A percentile compares a stretch with the other conserved stretches of the same genome.
Evolutionary conservation across 1,284 basidiomycete genomes (phyloP).

Genomic region (Sparassis latifolia): DNA sequence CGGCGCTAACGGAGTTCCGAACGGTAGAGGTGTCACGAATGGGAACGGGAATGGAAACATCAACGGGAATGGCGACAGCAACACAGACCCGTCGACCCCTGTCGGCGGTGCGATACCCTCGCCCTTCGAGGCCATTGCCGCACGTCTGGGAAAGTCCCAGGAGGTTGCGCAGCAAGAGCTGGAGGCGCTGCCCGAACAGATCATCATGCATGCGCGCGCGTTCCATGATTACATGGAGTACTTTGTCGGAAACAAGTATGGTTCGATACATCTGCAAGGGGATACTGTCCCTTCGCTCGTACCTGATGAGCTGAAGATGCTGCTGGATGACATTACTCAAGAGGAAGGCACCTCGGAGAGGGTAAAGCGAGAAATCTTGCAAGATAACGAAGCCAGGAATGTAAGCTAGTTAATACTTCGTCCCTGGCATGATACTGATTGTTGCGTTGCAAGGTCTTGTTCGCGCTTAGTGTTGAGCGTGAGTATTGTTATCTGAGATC

Average conservation of each 20-base stretch:
- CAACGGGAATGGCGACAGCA: neutral
- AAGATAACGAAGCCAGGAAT: constrained; percentile 42
- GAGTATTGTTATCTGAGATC: constrained; percentile 17
- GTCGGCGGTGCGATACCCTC: neutral
- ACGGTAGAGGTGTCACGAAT: no score
- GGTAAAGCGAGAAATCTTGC: constrained; percentile 41
- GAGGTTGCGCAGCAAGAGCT: constrained; percentile 28
- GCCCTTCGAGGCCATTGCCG: neutral
- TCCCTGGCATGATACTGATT: neutral
- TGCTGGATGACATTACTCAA: constrained; percentile 43
- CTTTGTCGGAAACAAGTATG: constrained; percentile 22
- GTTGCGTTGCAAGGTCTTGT: constrained; percentile 33
- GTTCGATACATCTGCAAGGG: constrained; percentile 4
- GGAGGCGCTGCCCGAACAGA: constrained; percentile 42
- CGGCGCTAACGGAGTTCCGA: neutral
- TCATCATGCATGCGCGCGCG: constrained; percentile 38
- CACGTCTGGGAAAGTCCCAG: constrained; percentile 9
- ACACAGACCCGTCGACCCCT: neutral
- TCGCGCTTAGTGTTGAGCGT: constrained; percentile 51
- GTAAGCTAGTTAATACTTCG: constrained; percentile 26
- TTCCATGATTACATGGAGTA: constrained; percentile 44
- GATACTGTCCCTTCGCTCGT: constrained; percentile 16
- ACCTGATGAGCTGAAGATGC: constrained; percentile 31
- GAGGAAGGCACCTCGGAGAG: constrained; percentile 31
- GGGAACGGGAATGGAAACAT: neutral